Evolutionary conservation across 2,329 filamentous ascomycete genomes (phyloP), one percentile per base, ranked within the genome.

Genomic region (Lizonia empirigonia): DNA sequence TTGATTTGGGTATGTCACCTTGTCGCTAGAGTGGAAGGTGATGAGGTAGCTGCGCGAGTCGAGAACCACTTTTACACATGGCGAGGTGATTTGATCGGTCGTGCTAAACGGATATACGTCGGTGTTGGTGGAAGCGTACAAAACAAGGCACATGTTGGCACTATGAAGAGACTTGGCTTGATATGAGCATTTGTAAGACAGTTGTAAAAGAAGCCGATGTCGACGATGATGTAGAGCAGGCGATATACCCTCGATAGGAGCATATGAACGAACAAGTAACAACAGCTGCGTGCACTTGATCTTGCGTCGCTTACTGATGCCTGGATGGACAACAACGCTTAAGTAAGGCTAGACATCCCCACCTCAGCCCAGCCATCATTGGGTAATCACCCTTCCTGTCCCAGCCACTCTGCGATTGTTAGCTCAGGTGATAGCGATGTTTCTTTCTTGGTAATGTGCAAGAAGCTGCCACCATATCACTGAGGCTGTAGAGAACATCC

Each of bases 1-100:
- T 34, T 70, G 36, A 60, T 60, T 7, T 71, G 66, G 68, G 64
- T 72, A 7, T 67, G 64, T 30, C 50, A 55, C 13, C 37, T 69
- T 5, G 65, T 72, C 22, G 62, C 63, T 2, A 50, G 51, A 30
- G 64, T 68, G 0, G 67, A 72, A 44, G 70, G 70, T 13, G 60
- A 60, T 23, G 41, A 53, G 13, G 65, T 61, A 12, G 69, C 67
- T 15, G 59, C 50, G 41, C 55, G 59, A 34, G 40, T 72, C n/a
- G 65, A 72, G 33, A 38, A 50, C n/a, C 30, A 37, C 1, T 72
- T 70, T 19, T 68, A 53, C 55, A 34, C 35, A 2, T 66, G 64
- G 67, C 58, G 70, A 37, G 70, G 68, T 7, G 48, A 65, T 36
- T 35, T 72, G 15, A 68, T 73, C 23, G 10, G 27, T 12, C 44